Evolutionary conservation across 805 yeast genomes (phyloP), one percentile per base, ranked within the genome.

Genomic region (Wickerhamomyces hampshirensis): DNA sequence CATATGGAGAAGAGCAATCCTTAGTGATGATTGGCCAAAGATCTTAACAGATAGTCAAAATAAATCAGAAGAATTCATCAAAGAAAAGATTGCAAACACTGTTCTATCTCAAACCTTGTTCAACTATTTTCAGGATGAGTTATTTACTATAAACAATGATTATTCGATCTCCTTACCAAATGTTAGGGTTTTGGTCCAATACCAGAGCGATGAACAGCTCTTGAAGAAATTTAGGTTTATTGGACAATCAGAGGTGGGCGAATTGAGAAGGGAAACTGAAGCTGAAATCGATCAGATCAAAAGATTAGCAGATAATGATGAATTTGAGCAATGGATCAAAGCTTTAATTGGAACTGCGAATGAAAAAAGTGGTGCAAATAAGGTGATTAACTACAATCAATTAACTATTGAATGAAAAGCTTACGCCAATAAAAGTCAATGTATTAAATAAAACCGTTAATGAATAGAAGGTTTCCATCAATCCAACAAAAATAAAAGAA

Each of bases 1-100:
- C 7, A 58, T 80, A 0, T 83, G 89, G 87, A 66, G 73, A 44
- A 63, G 88, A 43, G 63, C 81, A 31, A 57, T 84, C 16, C 58
- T 63, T 31, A 56, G 47, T 42, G 83, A 80, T 44, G 66, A 74
- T 43, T 76, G 84, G 81, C 42, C 53, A 6, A 50, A 56, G 14
- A 55, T 75, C 11, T 15, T 13, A 7, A 53, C 58, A 5, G 40
- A 55, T 23, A 50, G 62, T 5, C 59, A 65, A 37, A 58, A 55
- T 33, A 60, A 66, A 34, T 56, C 69, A 2, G 73, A 68, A 33
- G 73, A 69, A 26, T 62, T 50, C 37, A 55, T 63, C 26, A 65
- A 64, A 48, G 54, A 57, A 16, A 60, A 56, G 34, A 54, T 71
- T 4, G 64, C 59, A 29, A 60, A 63, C 14, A 70, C 79, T 1